Conservation (phyloP, 2,329 filamentous ascomycete species). For the Diaporthe sp. region DNA sequence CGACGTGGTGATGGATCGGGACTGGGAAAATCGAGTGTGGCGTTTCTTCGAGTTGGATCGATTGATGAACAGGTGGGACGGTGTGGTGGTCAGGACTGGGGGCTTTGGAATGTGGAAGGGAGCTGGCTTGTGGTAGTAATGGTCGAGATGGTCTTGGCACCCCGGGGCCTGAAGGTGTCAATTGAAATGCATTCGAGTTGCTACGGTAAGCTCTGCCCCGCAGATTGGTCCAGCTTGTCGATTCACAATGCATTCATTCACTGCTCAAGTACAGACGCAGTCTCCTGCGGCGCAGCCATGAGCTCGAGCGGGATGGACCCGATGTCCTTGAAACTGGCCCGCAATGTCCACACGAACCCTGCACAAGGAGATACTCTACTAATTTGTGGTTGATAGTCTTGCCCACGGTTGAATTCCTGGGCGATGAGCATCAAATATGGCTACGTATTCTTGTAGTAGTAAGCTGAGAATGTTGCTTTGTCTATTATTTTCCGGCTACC, state of each 20-base stretch:
- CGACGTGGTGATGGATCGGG: background rate
- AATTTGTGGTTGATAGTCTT: background rate
- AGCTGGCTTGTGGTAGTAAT: background rate
- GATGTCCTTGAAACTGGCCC: background rate
- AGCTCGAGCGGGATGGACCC: background rate
- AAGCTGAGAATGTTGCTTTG: background rate
- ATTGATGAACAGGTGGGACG: background rate
- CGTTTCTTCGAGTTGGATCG: background rate
- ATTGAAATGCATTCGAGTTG: background rate
- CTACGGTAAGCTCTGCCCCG: background rate
- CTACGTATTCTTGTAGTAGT: background rate
- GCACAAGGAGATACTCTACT: background rate
- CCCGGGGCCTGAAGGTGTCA: background rate
- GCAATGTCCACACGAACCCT: background rate
- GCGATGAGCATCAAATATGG: background rate
- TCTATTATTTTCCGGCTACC: background rate
- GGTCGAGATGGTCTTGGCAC: background rate
- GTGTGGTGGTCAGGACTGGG: background rate
- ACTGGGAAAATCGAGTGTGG: background rate
- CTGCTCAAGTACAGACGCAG: background rate
- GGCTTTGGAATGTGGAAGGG: background rate
- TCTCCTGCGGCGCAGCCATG: background rate
- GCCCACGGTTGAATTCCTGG: background rate
- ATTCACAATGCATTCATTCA: background rate
- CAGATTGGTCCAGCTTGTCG: background rate